Evolutionary conservation across 2,329 filamentous ascomycete species (phyloP), one percentile per base, ranked within the genome.

Genomic region (Botrytis deweyae): DNA sequence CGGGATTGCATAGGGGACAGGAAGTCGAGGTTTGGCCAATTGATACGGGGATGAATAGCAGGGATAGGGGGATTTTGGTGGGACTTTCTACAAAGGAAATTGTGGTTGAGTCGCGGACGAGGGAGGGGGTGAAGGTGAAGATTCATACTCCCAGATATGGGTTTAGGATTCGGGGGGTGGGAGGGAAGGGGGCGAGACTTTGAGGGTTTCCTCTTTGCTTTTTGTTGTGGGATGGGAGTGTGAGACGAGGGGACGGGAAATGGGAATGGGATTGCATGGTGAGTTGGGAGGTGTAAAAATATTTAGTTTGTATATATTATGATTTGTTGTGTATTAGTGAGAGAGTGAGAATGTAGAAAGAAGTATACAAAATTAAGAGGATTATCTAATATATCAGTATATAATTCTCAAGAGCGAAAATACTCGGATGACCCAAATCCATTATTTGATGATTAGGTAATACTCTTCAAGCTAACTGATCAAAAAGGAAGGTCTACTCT

Each of bases 141-240:
- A 82, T 92, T 49, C 90, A 92, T 83, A 87, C 87, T 72, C 90
- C 90, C 10, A 84, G 90, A 76, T 86, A 87, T 79, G 87, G 87
- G 36, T 91, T 90, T 80, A 83, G 85, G 74, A 81, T 89, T 22
- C 66, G 73, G 40, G 74, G 61, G 65, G 16, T 61, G n/a, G 58
- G 58, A 73, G 44, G 66, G 33, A 42, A 5, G 52, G 33, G 3
- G 12, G 52, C 55, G 58, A 77, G 73, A 72, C 73, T 77, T 52
- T 77, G 71, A 77, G 20, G 12, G 14, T 14, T 14, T 42, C 4
- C 4, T 52, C 0, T 52, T 52, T 42, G 7, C 33, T 33, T 33
- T 33, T 33, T 33, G 33, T 33, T 33, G 33, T 33, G 33, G 33
- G 33, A 33, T 42, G 18, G 25, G 25, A 55, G 29, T 38, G 33